phyloP scores from a whole-genome alignment of 441 rosid genomes.

The Eugenia klotzschiana region DNA sequence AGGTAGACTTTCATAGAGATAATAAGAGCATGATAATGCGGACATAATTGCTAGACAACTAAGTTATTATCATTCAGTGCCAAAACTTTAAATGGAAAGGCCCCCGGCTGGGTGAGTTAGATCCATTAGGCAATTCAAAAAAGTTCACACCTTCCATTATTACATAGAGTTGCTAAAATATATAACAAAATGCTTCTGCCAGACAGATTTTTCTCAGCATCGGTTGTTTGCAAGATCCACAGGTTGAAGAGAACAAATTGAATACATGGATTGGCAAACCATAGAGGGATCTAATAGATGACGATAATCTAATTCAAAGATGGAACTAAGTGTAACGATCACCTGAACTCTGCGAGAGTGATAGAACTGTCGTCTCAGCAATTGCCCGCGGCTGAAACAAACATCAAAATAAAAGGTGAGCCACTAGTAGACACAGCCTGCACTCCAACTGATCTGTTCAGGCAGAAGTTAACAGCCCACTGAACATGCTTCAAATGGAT shows the following conservation, averaged over 20 bases:
- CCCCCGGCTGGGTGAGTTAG: not conserved
- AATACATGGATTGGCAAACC: not conserved
- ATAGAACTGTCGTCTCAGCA: conserved; percentile 29
- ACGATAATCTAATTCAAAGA: not conserved
- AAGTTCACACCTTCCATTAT: not conserved
- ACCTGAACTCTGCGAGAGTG: conserved; percentile 52
- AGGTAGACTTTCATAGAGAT: not conserved
- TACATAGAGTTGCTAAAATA: not conserved
- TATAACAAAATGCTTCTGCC: not conserved
- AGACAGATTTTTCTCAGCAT: not conserved
- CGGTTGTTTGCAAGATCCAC: not conserved
- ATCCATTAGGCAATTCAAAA: not conserved
- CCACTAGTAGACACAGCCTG: not conserved
- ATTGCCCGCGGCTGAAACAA: conserved; percentile 24
- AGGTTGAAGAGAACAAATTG: not conserved
- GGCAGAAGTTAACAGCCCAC: not conserved
- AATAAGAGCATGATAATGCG: not conserved
- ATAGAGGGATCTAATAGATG: not conserved
- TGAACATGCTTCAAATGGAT: not conserved
- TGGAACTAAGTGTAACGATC: not conserved
- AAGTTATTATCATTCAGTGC: not conserved
- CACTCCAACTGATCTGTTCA: not conserved
- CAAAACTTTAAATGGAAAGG: not conserved
- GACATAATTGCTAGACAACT: not conserved
- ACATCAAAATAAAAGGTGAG: not conserved